phyloP scores from a whole-genome alignment of 306 rosid genomes.

The Citrullus mucosospermus region DNA sequence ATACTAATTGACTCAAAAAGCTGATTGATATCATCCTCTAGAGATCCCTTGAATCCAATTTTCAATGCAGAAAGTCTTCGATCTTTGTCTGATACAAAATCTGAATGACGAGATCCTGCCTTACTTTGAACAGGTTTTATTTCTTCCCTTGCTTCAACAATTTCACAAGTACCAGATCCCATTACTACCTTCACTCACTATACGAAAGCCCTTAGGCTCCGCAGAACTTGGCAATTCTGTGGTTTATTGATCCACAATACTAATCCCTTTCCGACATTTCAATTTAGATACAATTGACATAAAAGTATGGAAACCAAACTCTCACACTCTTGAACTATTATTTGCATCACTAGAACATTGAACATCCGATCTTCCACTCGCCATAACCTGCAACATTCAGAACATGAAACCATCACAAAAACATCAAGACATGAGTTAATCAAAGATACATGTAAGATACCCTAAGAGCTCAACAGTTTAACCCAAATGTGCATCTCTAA shows the following conservation, averaged over 20 bases:
- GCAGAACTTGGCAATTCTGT: not conserved
- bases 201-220: not conserved
- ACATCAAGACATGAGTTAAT: not conserved
- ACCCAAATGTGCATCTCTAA: not conserved
- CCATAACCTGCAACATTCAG: constrained; percentile 12
- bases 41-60: constrained; percentile 46
- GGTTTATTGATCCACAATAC: not conserved
- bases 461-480: not conserved
- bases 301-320: constrained; percentile 2
- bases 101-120: constrained; percentile 7
- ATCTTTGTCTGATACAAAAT: constrained; percentile 22
- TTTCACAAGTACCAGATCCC: constrained; percentile 86
- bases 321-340: constrained; percentile 12
- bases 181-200: constrained; percentile 18
- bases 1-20: constrained; percentile 56
- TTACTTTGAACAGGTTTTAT: constrained; percentile 29
- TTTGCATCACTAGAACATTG: constrained; percentile 11
- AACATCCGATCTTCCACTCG: constrained; percentile 12
- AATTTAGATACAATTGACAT: constrained; percentile 7
- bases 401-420: constrained; percentile 20
- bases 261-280: not conserved
- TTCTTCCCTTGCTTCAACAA: constrained; percentile 81
- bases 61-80: constrained; percentile 38
- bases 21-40: constrained; percentile 63
- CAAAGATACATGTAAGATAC: not conserved